These are phyloP conservation scores for Acrodontium crateriforme DNA, from an alignment of 2,329 filamentous ascomycete genomes.

Conservation along the genomic window DNA sequence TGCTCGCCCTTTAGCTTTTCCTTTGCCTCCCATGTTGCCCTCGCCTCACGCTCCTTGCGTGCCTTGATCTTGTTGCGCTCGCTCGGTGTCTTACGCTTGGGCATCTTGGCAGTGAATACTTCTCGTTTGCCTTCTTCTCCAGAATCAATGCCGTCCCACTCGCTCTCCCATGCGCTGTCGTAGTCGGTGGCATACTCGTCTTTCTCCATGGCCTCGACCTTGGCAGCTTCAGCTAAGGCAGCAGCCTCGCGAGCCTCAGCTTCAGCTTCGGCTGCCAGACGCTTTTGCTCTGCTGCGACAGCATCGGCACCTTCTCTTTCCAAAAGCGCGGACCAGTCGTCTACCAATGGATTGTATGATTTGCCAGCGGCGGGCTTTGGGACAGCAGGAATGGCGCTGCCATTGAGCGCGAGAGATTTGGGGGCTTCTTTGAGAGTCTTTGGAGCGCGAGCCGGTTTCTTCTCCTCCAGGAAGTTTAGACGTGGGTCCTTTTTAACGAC, in stretches of 20 bases:
- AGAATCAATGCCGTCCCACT: slow-evolving; percentile 44
- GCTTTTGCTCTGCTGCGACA: slow-evolving; percentile 62
- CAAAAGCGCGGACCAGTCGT: slow-evolving; percentile 70
- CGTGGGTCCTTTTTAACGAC: slow-evolving; percentile 36
- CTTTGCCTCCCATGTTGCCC: slow-evolving; percentile 59
- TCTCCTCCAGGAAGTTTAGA: slow-evolving; percentile 50
- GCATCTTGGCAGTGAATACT: slow-evolving; percentile 53
- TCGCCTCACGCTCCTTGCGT: slow-evolving; percentile 73
- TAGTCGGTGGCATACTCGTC: slow-evolving; percentile 44
- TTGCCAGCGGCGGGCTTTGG: slow-evolving; percentile 65
- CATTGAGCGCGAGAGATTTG: slow-evolving; percentile 67
- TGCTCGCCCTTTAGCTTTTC: slow-evolving; percentile 63
- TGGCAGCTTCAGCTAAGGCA: slow-evolving; percentile 57
- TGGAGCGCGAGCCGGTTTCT: slow-evolving; percentile 55
- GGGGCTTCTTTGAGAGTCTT: slow-evolving; percentile 62
- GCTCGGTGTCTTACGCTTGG: slow-evolving; percentile 69
- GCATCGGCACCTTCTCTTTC: slow-evolving; percentile 64
- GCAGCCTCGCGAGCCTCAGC: slow-evolving; percentile 56
- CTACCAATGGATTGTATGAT: slow-evolving; percentile 84
- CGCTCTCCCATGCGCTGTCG: slow-evolving; percentile 89
- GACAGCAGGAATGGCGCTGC: slow-evolving; percentile 67
- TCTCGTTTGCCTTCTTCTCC: slow-evolving; percentile 43
- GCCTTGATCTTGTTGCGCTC: slow-evolving; percentile 82
- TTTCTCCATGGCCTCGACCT: slow-evolving; percentile 61
- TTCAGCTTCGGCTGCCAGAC: slow-evolving; percentile 51